Percentiles rank a stretch among this genome's conserved stretches.
phyloP scores from a whole-genome alignment of 2,329 filamentous ascomycete species.

The Penicillium expansum region DNA sequence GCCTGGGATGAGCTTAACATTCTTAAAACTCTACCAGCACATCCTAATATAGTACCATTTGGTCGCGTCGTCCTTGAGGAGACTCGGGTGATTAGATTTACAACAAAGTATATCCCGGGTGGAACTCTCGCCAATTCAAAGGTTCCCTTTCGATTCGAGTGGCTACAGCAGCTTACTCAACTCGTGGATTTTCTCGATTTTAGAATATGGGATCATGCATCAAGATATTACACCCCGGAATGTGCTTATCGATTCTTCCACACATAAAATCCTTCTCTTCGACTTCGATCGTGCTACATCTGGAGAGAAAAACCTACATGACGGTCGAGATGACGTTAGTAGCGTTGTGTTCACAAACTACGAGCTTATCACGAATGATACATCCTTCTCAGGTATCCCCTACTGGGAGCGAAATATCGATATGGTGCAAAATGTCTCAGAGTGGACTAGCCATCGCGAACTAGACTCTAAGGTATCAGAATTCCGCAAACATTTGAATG shows the following conservation, averaged over 20 bases:
- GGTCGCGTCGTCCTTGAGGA: slow-evolving; percentile 29
- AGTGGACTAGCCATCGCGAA: slow-evolving; percentile 16
- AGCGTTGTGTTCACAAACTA: slow-evolving; percentile 28
- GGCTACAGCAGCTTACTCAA: slow-evolving; percentile 24
- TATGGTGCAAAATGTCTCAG: slow-evolving; percentile 18
- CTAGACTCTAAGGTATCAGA: slow-evolving; percentile 18
- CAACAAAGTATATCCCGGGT: slow-evolving; percentile 26
- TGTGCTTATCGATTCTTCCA: slow-evolving; percentile 27
- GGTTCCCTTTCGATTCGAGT: slow-evolving; percentile 23
- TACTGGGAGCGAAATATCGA: slow-evolving; percentile 26
- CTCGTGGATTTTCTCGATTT: slow-evolving; percentile 24
- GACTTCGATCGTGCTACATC: slow-evolving; percentile 25
- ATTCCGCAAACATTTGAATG: slow-evolving; percentile 19
- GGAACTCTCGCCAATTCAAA: slow-evolving; percentile 26
- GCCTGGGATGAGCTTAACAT: slow-evolving; percentile 30
- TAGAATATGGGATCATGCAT: slow-evolving; percentile 31
- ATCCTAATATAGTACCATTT: slow-evolving; percentile 32
- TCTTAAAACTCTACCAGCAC: slow-evolving; percentile 25
- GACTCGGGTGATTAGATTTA: slow-evolving; percentile 29
- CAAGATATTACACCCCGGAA: slow-evolving; percentile 34
- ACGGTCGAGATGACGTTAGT: slow-evolving; percentile 25
- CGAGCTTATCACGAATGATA: slow-evolving; percentile 29
- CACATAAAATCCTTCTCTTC: slow-evolving; percentile 26
- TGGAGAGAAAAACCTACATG: slow-evolving; percentile 14
- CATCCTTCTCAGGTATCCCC: slow-evolving; percentile 21